Percentiles rank a stretch among this genome's conserved stretches.
Conservation (phyloP, 2,329 filamentous ascomycete species). For the Colletotrichum limetticola region DNA sequence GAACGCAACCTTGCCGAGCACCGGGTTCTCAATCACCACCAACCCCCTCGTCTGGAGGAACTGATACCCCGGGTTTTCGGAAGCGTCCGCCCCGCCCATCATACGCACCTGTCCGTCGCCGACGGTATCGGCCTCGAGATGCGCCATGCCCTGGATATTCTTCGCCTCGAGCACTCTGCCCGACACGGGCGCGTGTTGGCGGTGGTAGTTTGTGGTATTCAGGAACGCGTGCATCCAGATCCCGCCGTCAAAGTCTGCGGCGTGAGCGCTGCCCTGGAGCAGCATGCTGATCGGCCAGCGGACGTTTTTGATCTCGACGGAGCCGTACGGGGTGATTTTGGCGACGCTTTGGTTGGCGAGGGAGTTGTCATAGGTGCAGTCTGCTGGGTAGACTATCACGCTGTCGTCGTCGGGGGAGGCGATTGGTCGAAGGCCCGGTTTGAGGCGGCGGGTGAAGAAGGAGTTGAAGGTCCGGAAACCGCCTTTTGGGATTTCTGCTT, state of each 20-base stretch:
- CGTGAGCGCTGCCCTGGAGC: slow-evolving; percentile 45
- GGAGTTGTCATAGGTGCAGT: slow-evolving; percentile 47
- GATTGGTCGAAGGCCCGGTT: slow-evolving; percentile 46
- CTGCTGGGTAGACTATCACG: slow-evolving; percentile 48
- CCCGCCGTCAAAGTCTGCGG: slow-evolving; percentile 49
- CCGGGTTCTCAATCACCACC: slow-evolving; percentile 49
- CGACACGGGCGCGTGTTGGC: slow-evolving; percentile 51
- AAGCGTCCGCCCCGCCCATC: slow-evolving; percentile 41
- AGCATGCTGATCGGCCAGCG: slow-evolving; percentile 49
- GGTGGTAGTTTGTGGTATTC: slow-evolving; percentile 53
- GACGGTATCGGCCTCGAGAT: slow-evolving; percentile 48
- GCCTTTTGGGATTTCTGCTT: slow-evolving; percentile 43
- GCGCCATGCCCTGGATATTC: slow-evolving; percentile 48
- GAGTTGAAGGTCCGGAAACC: slow-evolving; percentile 52
- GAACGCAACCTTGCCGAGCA: slow-evolving; percentile 50
- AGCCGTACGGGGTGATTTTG: slow-evolving; percentile 38
- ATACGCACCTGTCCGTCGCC: slow-evolving; percentile 31
- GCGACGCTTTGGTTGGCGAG: slow-evolving; percentile 39
- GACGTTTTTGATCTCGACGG: slow-evolving; percentile 48
- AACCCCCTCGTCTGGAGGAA: slow-evolving; percentile 51
- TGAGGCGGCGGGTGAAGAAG: slow-evolving; percentile 50
- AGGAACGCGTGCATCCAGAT: slow-evolving; percentile 54
- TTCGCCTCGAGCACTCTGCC: slow-evolving; percentile 50
- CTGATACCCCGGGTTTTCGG: slow-evolving; percentile 51
- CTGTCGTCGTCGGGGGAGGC: slow-evolving; percentile 40